phyloP scores from a whole-genome alignment of 257 asterid genomes.

The Nicotiana tabacum region DNA sequence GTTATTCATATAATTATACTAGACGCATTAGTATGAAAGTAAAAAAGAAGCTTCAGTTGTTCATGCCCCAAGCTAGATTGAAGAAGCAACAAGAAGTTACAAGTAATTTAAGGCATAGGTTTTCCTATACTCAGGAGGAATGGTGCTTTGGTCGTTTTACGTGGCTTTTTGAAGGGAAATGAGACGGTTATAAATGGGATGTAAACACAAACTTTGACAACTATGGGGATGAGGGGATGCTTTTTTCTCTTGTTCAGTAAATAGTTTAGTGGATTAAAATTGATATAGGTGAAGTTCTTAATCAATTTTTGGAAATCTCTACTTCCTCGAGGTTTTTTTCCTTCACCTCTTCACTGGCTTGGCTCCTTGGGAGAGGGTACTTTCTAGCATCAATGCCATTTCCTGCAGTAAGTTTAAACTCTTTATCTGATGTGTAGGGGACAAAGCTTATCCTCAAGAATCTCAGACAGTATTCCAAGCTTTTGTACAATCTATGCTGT shows the following conservation, averaged over 20 bases:
- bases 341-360: neutral
- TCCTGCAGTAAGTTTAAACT: neutral
- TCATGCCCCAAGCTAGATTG: neutral
- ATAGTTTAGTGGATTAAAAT: neutral
- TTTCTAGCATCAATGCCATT: neutral
- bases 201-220: neutral
- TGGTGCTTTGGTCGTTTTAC: neutral
- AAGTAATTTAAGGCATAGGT: neutral
- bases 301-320: neutral
- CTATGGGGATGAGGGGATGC: neutral
- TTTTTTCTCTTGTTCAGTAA: neutral
- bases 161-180: neutral
- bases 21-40: neutral
- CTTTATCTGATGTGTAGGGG: slow-evolving; percentile 35
- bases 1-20: neutral
- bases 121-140: neutral
- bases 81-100: neutral
- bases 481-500: slow-evolving; percentile 74
- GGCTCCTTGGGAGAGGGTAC: neutral
- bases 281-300: neutral
- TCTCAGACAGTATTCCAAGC: slow-evolving; percentile 47
- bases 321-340: neutral
- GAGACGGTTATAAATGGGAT: neutral
- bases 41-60: neutral
- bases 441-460: slow-evolving; percentile 50